Base-by-base conservation (phyloP, 768 basidiomycete genomes). In the Multifurca ochricompacta region DNA sequence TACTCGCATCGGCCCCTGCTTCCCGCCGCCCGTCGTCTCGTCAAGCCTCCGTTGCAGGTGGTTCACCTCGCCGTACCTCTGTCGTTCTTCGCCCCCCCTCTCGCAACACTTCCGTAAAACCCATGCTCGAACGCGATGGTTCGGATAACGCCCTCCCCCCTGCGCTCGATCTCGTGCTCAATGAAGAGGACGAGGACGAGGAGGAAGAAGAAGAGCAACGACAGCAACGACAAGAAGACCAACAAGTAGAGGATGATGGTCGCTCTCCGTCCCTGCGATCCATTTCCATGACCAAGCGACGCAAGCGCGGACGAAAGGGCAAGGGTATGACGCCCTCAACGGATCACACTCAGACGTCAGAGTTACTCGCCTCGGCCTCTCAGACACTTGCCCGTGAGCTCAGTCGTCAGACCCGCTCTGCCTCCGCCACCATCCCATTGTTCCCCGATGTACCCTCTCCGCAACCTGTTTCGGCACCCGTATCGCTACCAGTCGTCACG, bases 231-330 rank as follows among this genome's bases (percentile, higher is more conserved):
- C 46, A 32, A 25, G 34, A 19, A 16, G 21, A 43, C 6, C 16
- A 21, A 7, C 48, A 27, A 2, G 43, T 51, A 13, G 11, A 18
- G 9, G 54, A 40, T 5, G 37, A 19, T 21, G 37, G 40, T 18
- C 48, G 44, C 14, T 54, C 56, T 16, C 40, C 54, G 11, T 59
- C 59, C 1, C 6, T 34, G 2, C 60, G 58, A 19, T 58, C 59
- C 48, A 81, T 82, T 10, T 72, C 84, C 10, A 88, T 87, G 43
- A 82, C 80, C 67, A 92, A 85, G 70, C 77, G 89, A 25, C 78
- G 89, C 54, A 93, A 90, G 69, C 78, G 92, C 47, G 91, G 92
- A 2, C 78, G 93, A 48, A 93, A 90, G 71, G 86, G 85, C 64
- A 89, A 87, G 70, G 79, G 85, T 63, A 66, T 67, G 11, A 65